Conservation (phyloP, 441 rosid genomes). For the Euphorbia celastroides region DNA sequence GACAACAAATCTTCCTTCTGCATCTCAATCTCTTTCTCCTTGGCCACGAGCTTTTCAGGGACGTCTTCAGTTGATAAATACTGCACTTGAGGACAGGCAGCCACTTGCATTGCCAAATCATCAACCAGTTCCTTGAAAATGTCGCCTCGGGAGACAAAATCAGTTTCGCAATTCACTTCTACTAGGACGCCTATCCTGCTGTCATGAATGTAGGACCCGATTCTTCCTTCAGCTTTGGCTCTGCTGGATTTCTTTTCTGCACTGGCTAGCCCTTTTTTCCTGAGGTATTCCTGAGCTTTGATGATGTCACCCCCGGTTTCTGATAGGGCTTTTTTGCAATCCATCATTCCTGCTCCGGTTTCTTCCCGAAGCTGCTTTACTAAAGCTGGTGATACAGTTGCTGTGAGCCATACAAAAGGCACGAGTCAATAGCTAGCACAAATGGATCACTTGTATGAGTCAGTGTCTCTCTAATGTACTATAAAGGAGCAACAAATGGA, state of each 20-base stretch:
- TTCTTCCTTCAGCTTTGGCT: slow-evolving; percentile 90
- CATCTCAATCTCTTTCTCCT: slow-evolving; percentile 89
- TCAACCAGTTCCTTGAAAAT: slow-evolving; percentile 90
- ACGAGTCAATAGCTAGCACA: slow-evolving; percentile 4
- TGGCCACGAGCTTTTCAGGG: slow-evolving; percentile 67
- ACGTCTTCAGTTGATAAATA: slow-evolving; percentile 80
- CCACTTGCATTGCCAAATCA: slow-evolving; percentile 77
- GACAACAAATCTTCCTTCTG: slow-evolving; percentile 91
- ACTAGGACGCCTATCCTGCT: slow-evolving; percentile 89
- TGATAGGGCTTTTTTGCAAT: slow-evolving; percentile 83
- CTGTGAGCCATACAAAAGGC: slow-evolving; percentile 29
- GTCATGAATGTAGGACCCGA: slow-evolving; percentile 90
- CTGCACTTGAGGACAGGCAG: slow-evolving; percentile 89
- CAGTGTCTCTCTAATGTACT: no score
- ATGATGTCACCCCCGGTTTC: slow-evolving; percentile 76
- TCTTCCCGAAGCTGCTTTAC: slow-evolving; percentile 97
- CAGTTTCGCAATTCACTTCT: slow-evolving; percentile 94
- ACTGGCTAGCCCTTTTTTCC: slow-evolving; percentile 90
- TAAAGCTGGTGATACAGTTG: slow-evolving; percentile 64
- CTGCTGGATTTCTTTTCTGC: slow-evolving; percentile 94
- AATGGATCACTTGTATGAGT: no score
- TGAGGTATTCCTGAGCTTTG: slow-evolving; percentile 87
- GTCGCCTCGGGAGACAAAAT: slow-evolving; percentile 92
- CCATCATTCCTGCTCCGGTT: slow-evolving; percentile 99
- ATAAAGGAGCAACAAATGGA: no score